Evolutionary conservation across 2,329 filamentous ascomycete genomes (phyloP).

Genomic region (Penicillium sp.): DNA sequence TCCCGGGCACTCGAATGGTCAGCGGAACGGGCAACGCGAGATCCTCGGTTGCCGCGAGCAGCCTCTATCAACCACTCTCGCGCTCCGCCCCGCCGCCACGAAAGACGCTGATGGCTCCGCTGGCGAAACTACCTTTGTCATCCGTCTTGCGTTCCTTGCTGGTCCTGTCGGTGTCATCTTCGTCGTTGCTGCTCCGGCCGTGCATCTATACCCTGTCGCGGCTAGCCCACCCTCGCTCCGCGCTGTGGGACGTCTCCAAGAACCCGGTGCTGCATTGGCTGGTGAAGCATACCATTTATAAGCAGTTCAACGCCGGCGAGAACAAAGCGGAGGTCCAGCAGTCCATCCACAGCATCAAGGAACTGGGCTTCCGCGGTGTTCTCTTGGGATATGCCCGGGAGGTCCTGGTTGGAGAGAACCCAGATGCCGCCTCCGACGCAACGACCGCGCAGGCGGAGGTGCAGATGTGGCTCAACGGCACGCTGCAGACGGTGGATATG

Average conservation of each 20-base stretch:
- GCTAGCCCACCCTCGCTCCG: constrained; percentile 47
- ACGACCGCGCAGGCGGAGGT: constrained; percentile 35
- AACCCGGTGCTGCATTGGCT: constrained; percentile 48
- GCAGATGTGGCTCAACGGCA: constrained; percentile 52
- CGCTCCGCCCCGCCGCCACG: constrained; percentile 22
- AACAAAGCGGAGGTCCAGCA: constrained; percentile 48
- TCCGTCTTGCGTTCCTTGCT: constrained; percentile 39
- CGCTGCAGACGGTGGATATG: constrained; percentile 54
- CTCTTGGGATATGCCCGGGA: constrained; percentile 56
- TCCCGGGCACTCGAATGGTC: constrained; percentile 25
- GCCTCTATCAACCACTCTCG: constrained; percentile 23
- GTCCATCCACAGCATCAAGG: constrained; percentile 48
- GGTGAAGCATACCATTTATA: constrained; percentile 51
- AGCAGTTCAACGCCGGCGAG: constrained; percentile 57
- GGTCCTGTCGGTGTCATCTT: constrained; percentile 39
- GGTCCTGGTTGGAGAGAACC: constrained; percentile 49
- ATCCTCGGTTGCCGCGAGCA: constrained; percentile 31
- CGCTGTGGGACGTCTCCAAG: constrained; percentile 48
- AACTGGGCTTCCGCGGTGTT: constrained; percentile 53
- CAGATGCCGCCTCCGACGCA: constrained; percentile 29
- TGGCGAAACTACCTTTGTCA: constrained; percentile 38
- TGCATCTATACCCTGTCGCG: constrained; percentile 68
- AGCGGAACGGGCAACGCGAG: constrained; percentile 35
- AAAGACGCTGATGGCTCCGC: constrained; percentile 28
- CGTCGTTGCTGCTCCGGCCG: constrained; percentile 61